A percentile compares a stretch with the other conserved stretches of the same genome.
Evolutionary conservation across 495 filamentous ascomycete species (phyloP).

Genomic region (Penicillium soppii): DNA sequence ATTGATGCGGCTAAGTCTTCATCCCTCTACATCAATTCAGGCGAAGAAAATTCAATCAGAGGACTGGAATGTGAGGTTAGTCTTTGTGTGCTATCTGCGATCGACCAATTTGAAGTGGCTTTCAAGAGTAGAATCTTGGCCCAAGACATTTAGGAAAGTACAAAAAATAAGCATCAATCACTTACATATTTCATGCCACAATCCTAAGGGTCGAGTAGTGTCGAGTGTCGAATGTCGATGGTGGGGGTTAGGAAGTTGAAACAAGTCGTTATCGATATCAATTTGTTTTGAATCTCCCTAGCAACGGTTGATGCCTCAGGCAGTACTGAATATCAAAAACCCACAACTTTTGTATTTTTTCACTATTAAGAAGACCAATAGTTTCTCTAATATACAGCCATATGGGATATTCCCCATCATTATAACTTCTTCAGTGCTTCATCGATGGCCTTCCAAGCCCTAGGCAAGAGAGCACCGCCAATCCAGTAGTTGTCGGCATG

Average conservation of each 20-base stretch:
- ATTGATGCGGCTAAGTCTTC: too few relatives aligned
- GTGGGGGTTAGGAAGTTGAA: conserved; percentile 16
- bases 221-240: conserved; percentile 3
- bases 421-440: neutral
- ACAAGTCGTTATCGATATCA: conserved; percentile 27
- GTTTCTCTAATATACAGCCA: too few relatives aligned
- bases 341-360: too few relatives aligned
- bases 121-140: too few relatives aligned
- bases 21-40: too few relatives aligned
- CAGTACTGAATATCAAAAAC: neutral
- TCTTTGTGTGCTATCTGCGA: conserved; percentile 1
- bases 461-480: conserved; percentile 12
- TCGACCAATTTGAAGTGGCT: neutral
- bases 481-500: conserved; percentile 17
- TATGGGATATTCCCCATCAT: neutral
- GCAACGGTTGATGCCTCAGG: conserved; percentile 26
- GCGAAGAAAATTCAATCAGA: neutral
- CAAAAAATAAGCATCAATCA: neutral
- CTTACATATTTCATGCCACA: conserved; percentile 4
- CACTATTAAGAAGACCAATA: too few relatives aligned
- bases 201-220: conserved; percentile 3
- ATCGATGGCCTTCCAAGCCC: conserved; percentile 16
- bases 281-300: conserved; percentile 27
- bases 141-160: too few relatives aligned
- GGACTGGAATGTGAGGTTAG: neutral